These are phyloP conservation scores for Artemisia tridentata DNA, from an alignment of 129 eudicot genomes.

Conservation along the genomic window DNA sequence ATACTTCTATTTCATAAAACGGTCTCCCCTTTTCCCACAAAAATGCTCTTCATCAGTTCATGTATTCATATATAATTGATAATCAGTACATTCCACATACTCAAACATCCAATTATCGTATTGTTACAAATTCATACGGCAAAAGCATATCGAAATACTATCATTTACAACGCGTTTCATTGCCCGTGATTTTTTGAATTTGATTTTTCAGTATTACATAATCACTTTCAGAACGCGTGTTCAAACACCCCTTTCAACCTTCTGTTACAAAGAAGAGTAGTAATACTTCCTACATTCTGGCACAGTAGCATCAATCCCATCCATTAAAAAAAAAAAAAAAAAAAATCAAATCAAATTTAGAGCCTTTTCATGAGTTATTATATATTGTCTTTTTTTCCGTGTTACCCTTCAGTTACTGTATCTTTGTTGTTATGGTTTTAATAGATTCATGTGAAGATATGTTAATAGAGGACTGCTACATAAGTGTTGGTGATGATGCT, in stretches of 20 bases:
- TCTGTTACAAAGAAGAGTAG: background rate
- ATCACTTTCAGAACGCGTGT: background rate
- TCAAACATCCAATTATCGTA: background rate
- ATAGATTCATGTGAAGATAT: conserved; percentile 96
- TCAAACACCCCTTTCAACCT: background rate
- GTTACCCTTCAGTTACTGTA: background rate
- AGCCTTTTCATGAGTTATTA: background rate
- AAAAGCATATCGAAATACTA: background rate
- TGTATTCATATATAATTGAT: background rate
- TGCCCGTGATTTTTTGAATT: background rate
- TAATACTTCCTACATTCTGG: background rate
- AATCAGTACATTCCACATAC: background rate
- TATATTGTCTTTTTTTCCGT: background rate
- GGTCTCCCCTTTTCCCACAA: background rate
- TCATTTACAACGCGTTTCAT: background rate
- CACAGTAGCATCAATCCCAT: conserved; percentile 1
- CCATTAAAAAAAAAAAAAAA: no score
- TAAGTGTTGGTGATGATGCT: conserved; percentile 97
- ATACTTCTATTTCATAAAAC: background rate
- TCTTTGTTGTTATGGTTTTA: conserved; percentile 19
- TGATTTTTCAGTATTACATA: background rate
- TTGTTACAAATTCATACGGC: background rate
- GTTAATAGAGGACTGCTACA: conserved; percentile 94
- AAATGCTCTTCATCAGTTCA: background rate
- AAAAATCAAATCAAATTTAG: background rate